phyloP scores from a whole-genome alignment of 768 basidiomycete species.

The Agrocybe praecox region DNA sequence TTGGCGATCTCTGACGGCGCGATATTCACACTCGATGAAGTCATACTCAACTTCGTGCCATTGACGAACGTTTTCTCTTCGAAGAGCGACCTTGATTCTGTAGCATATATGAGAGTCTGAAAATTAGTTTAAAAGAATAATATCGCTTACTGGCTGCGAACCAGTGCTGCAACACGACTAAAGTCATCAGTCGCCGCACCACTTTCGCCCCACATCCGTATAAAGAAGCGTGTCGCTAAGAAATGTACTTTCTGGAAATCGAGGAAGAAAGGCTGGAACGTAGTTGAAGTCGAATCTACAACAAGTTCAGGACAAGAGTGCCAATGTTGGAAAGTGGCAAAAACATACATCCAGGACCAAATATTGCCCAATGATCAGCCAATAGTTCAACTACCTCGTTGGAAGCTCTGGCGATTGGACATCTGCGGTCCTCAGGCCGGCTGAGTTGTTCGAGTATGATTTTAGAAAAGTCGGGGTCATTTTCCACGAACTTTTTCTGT shows the following conservation, averaged over 20 bases:
- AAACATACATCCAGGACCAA: conserved; percentile 79
- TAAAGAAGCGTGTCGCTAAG: conserved; percentile 82
- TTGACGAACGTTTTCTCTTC: conserved; percentile 68
- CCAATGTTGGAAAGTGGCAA: not conserved
- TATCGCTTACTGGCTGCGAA: conserved; percentile 78
- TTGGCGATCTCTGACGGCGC: conserved; percentile 83
- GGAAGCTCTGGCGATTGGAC: conserved; percentile 82
- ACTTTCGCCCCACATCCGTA: conserved; percentile 93
- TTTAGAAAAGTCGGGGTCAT: conserved; percentile 79
- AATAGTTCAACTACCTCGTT: conserved; percentile 85
- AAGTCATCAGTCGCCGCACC: conserved; percentile 79
- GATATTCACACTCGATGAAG: conserved; percentile 82
- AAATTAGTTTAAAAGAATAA: not conserved
- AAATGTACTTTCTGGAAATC: conserved; percentile 82
- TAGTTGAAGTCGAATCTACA: conserved; percentile 76
- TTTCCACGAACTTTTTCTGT: conserved; percentile 69
- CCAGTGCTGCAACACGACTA: conserved; percentile 72
- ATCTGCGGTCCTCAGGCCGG: conserved; percentile 71
- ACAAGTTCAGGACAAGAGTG: not conserved
- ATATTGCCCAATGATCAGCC: conserved; percentile 84
- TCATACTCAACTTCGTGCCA: conserved; percentile 88
- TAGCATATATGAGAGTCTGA: not conserved
- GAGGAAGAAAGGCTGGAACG: conserved; percentile 87
- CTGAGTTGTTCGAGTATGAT: conserved; percentile 81
- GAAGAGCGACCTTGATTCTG: conserved; percentile 78